phyloP scores from a whole-genome alignment of 1,284 basidiomycete genomes.

The Cerrena zonata region DNA sequence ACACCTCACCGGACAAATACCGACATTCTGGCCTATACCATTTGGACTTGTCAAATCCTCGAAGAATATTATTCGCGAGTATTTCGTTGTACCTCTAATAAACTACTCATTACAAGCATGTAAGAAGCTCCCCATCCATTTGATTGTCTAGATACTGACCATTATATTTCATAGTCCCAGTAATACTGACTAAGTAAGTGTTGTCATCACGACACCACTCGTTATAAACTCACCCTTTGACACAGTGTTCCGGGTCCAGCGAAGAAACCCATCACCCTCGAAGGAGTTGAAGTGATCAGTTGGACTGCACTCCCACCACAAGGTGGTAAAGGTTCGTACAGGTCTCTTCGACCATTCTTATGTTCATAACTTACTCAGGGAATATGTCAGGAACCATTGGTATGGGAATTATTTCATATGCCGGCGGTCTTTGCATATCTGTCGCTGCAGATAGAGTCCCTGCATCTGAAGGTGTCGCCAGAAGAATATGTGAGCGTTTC shows the following conservation, averaged over 20 bases:
- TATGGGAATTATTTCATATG: slow-evolving; percentile 28
- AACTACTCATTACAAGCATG: slow-evolving; percentile 19
- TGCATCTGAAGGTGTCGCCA: slow-evolving; percentile 18
- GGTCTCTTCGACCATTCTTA: no score
- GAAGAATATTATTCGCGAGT: slow-evolving; percentile 12
- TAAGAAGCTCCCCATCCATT: slow-evolving; percentile 10
- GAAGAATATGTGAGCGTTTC: slow-evolving; percentile 21
- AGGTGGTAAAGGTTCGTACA: slow-evolving; percentile 22
- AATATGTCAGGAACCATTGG: slow-evolving; percentile 23
- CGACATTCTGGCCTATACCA: slow-evolving; percentile 20
- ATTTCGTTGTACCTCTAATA: slow-evolving; percentile 19
- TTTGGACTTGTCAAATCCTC: slow-evolving; percentile 17
- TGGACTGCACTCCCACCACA: slow-evolving; percentile 29
- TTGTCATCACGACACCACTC: background rate
- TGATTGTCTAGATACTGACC: background rate
- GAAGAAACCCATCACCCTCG: slow-evolving; percentile 21
- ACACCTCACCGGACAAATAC: slow-evolving; percentile 23
- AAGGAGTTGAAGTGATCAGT: slow-evolving; percentile 22
- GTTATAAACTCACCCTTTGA: background rate
- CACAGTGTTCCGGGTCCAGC: slow-evolving; percentile 25
- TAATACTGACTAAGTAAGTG: slow-evolving; percentile 23
- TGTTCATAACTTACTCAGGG: no score
- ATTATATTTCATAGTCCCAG: slow-evolving; percentile 16
- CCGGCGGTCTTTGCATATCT: slow-evolving; percentile 22
- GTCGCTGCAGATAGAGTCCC: slow-evolving; percentile 23